These are phyloP conservation scores for Rhodomyrtus psidioides DNA, from an alignment of 441 rosid genomes.

Conservation along the genomic window DNA sequence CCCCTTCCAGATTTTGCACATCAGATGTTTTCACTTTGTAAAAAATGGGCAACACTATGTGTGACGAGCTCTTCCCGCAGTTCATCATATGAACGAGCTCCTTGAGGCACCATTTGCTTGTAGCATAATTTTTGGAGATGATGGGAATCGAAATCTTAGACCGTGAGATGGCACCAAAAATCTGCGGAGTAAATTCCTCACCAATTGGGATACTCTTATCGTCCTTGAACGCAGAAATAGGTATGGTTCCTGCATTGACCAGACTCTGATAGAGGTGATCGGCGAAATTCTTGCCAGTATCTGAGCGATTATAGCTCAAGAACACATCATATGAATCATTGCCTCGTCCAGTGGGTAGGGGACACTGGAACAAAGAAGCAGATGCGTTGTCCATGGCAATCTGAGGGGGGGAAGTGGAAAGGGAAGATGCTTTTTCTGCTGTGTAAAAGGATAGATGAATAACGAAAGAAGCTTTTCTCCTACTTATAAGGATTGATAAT, in stretches of 20 bases:
- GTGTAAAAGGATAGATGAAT: too few relatives aligned
- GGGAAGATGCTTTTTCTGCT: not conserved
- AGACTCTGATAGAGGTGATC: not conserved
- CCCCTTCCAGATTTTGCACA: too few relatives aligned
- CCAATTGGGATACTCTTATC: too few relatives aligned
- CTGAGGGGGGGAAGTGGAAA: not conserved
- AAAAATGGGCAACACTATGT: not conserved
- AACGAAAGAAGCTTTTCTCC: too few relatives aligned
- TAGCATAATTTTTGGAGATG: not conserved
- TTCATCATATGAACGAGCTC: not conserved
- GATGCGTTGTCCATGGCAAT: not conserved
- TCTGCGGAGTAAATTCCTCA: too few relatives aligned
- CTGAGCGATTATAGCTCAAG: not conserved
- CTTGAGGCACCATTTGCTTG: not conserved
- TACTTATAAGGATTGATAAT: too few relatives aligned
- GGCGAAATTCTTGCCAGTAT: not conserved
- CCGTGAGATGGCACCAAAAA: too few relatives aligned
- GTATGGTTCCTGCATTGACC: not conserved
- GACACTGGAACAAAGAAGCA: not conserved
- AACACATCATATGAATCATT: fast-evolving
- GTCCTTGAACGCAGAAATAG: too few relatives aligned
- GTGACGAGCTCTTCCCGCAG: fast-evolving
- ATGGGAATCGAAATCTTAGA: not conserved
- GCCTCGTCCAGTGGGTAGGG: fast-evolving
- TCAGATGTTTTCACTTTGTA: not conserved